phyloP scores from a whole-genome alignment of 495 filamentous ascomycete genomes.

The Penicillium paxilli region DNA sequence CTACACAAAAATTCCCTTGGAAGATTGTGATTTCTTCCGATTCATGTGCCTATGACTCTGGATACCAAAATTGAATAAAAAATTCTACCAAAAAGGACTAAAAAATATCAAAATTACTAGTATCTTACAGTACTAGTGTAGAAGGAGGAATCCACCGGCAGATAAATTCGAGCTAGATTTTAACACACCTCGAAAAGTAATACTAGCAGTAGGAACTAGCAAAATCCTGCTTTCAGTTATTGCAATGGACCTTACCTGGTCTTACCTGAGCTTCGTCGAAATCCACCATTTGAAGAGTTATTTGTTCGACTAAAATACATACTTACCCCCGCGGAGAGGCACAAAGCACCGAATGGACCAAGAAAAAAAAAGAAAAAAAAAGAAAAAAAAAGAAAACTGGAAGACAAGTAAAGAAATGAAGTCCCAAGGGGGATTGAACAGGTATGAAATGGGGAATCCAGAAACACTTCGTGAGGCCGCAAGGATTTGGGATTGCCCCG shows the following conservation, averaged over 20 bases:
- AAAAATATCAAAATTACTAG: constrained; percentile 20
- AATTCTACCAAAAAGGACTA: constrained; percentile 2
- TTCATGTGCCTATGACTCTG: constrained; percentile 41
- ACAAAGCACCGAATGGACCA: constrained; percentile 4
- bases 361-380: constrained; percentile 12
- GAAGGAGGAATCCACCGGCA: too few relatives aligned
- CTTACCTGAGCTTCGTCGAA: constrained; percentile 53
- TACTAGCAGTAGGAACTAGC: constrained; percentile 27
- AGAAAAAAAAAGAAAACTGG: constrained; percentile 7
- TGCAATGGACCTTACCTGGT: constrained; percentile 63
- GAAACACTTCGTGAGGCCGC: constrained; percentile 11
- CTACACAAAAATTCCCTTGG: constrained; percentile 16
- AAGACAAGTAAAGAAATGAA: constrained; percentile 22
- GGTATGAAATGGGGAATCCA: constrained; percentile 27
- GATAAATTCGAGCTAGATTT: too few relatives aligned
- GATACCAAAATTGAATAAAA: constrained; percentile 33
- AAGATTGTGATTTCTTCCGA: constrained; percentile 23
- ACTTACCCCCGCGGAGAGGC: constrained; percentile 40
- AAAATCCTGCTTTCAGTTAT: constrained; percentile 36
- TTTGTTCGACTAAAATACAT: constrained; percentile 48
- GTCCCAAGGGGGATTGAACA: constrained; percentile 14
- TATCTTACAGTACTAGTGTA: too few relatives aligned
- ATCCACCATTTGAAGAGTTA: constrained; percentile 21
- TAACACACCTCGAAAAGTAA: too few relatives aligned
- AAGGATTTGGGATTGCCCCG: not conserved